These are phyloP conservation scores for Erysiphe neolycopersici DNA, from an alignment of 2,329 filamentous ascomycete genomes.

Conservation along the genomic window DNA sequence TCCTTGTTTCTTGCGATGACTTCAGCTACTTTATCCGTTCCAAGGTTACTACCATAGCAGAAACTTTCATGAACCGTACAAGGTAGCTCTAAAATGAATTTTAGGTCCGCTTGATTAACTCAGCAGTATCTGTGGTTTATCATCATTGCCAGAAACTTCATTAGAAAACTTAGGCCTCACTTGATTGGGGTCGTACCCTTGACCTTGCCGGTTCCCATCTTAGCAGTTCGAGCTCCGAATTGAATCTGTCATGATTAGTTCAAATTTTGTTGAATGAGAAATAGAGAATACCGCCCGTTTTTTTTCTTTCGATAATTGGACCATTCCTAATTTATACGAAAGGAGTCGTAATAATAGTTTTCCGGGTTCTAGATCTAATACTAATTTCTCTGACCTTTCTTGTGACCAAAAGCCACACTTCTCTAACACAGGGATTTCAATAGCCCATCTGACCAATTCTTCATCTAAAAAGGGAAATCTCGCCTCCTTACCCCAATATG, in stretches of 20 bases:
- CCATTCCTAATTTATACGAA: constrained; percentile 48
- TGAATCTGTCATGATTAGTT: constrained; percentile 30
- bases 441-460: constrained; percentile 53
- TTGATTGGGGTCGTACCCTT: constrained; percentile 40
- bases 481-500: constrained; percentile 69
- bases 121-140: constrained; percentile 47
- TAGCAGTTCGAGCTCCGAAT: constrained; percentile 58
- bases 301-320: constrained; percentile 52
- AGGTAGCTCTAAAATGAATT: constrained; percentile 6
- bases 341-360: constrained; percentile 61
- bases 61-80: constrained; percentile 20
- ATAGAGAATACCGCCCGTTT: constrained; percentile 52
- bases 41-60: constrained; percentile 15
- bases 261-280: neutral
- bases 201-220: constrained; percentile 44
- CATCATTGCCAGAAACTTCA: constrained; percentile 28
- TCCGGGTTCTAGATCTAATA: constrained; percentile 34
- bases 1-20: constrained; percentile 9
- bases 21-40: constrained; percentile 8
- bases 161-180: constrained; percentile 9
- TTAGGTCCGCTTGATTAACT: constrained; percentile 18
- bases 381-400: constrained; percentile 7
- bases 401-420: constrained; percentile 57
- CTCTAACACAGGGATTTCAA: constrained; percentile 46
- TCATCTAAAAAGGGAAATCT: constrained; percentile 86